Evolutionary conservation across 129 eudicot species (phyloP).

Genomic region (Sambucus nigra): DNA sequence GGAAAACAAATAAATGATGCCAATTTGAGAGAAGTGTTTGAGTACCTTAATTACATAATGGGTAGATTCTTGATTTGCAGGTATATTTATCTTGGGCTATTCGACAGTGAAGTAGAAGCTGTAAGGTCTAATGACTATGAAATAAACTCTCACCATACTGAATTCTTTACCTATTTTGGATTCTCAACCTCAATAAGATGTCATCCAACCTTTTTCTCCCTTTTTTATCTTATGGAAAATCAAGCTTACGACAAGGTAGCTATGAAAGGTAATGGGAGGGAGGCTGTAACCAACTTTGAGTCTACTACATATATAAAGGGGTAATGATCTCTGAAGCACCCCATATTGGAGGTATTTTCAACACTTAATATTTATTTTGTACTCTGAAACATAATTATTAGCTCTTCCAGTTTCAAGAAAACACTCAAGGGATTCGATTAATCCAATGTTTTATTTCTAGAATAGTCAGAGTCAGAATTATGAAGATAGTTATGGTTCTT

Average conservation of each 20-base stretch:
- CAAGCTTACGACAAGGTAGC: conserved; percentile 80
- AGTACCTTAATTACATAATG: conserved; percentile 24
- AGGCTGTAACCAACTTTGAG: conserved; percentile 66
- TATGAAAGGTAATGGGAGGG: conserved; percentile 57
- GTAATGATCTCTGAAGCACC: conserved; percentile 15
- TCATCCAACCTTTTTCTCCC: conserved; percentile 29
- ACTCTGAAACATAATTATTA: not conserved
- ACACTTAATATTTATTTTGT: not conserved
- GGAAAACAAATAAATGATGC: conserved; percentile 14
- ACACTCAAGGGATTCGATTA: no score
- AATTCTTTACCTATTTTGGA: conserved; percentile 13
- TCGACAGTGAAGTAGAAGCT: conserved; percentile 76
- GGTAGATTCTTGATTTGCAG: conserved; percentile 43
- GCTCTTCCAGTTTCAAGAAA: no score
- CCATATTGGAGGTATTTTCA: conserved; percentile 28
- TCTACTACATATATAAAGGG: conserved; percentile 38
- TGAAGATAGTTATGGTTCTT: no score
- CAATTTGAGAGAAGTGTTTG: conserved; percentile 18
- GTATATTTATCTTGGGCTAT: conserved; percentile 80
- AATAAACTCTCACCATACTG: conserved; percentile 27
- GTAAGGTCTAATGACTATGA: conserved; percentile 62
- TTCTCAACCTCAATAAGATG: conserved; percentile 25
- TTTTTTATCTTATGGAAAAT: conserved; percentile 20
- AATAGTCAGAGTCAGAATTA: no score
- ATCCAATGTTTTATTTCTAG: no score